Evolutionary conservation across 768 basidiomycete species (phyloP), one percentile per base, ranked within the genome.

Genomic region (Tremella yokohamensis): DNA sequence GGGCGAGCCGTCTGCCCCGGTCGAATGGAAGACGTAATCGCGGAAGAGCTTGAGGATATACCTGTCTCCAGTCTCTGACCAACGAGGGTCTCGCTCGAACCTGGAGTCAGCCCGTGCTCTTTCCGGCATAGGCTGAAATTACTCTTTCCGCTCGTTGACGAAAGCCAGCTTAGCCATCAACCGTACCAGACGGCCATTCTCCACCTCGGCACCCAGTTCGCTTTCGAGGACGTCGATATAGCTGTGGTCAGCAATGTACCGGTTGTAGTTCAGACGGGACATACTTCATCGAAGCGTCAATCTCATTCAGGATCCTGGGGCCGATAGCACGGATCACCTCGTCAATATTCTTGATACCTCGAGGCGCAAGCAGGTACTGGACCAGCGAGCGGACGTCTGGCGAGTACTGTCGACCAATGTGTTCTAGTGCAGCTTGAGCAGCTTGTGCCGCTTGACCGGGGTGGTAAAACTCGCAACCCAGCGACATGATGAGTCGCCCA

Each of bases 71-170:
- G 96, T 98, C 73, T 99, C 96, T 12, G 93, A 92, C 96, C 96
- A 99, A 2, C 93, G 83, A 1, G 89, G 85, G 69, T 97, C 94
- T 40, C 88, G 86, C n/a, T 92, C 87, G 68, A 96, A 96, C 68
- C 91, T 93, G 49, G 3, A 63, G 60, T 44, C 38, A 11, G 11
- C 51, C 39, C n/a, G 39, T 8, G 15, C 37, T 15, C 11, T 20
- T 18, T n/a, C 47, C 60, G n/a, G n/a, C n/a, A n/a, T n/a, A n/a
- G n/a, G n/a, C n/a, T n/a, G n/a, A n/a, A n/a, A n/a, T n/a, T 72
- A 97, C 91, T 98, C 96, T 2, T 96, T 94, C n/a, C 96, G 83
- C 73, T 99, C 96, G 74, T 98, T 98, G 79, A 99, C 97, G 77
- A 99, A 98, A 0, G 91, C 91, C 66, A 99, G 87, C 78, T 98